phyloP scores from a whole-genome alignment of 805 yeast species.

The Blastobotrys robertii region DNA sequence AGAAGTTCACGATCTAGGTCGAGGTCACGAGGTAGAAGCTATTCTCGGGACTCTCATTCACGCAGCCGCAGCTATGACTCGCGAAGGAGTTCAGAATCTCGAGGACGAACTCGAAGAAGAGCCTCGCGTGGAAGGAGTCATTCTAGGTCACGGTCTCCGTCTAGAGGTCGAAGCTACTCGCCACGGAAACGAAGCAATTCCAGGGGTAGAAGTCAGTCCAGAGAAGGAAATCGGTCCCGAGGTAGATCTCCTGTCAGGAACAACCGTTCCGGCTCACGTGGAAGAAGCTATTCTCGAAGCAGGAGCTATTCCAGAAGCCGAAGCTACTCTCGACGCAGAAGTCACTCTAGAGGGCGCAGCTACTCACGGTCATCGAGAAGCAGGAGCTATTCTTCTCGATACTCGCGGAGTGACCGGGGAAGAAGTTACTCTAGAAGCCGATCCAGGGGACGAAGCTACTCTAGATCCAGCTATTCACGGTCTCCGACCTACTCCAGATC shows the following conservation, averaged over 20 bases:
- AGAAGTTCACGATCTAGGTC: conserved; percentile 12
- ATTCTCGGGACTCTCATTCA: conserved; percentile 22
- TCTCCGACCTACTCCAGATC: neutral
- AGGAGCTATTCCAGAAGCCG: conserved; percentile 14
- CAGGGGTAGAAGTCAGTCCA: conserved; percentile 10
- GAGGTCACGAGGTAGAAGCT: conserved; percentile 9
- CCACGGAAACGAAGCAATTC: conserved; percentile 7
- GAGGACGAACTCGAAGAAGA: conserved; percentile 8
- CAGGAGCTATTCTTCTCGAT: neutral
- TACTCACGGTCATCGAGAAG: conserved; percentile 3
- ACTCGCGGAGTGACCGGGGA: neutral
- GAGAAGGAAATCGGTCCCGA: conserved; percentile 8
- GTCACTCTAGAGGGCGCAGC: neutral
- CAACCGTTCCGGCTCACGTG: neutral
- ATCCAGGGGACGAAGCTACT: neutral
- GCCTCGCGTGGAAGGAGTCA: conserved; percentile 12
- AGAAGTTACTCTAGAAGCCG: conserved; percentile 1
- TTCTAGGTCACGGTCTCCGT: conserved; percentile 10
- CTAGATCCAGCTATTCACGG: neutral
- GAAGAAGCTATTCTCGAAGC: conserved; percentile 9
- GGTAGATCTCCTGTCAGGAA: no score
- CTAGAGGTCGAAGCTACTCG: conserved; percentile 6
- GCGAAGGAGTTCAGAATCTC: conserved; percentile 13
- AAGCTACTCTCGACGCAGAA: neutral
- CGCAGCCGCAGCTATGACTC: neutral